Evolutionary conservation across 164 flowering plant genomes (phyloP).

Genomic region (Sedum album): DNA sequence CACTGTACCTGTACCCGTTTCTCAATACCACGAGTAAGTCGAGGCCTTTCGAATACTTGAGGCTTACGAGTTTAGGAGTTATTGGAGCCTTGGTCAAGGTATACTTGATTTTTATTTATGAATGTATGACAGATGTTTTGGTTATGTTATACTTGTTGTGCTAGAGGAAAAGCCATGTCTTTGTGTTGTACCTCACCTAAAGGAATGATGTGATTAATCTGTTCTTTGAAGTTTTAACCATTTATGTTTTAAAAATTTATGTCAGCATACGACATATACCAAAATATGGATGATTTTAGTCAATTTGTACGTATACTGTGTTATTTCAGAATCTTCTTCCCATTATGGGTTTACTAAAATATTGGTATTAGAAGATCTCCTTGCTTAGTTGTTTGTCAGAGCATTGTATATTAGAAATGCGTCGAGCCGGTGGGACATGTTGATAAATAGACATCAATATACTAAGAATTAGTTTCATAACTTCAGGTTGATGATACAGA

Average conservation of each 20-base stretch:
- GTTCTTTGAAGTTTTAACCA: neutral
- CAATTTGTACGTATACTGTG: neutral
- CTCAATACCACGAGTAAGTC: conserved; percentile 81
- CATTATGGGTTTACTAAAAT: neutral
- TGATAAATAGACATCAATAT: neutral
- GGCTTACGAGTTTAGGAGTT: conserved; percentile 92
- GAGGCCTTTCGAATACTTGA: conserved; percentile 80
- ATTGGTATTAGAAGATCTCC: neutral
- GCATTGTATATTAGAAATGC: neutral
- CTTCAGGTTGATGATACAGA: conserved; percentile 86
- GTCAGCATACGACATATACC: neutral
- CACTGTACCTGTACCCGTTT: conserved; percentile 83
- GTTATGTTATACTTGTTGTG: neutral
- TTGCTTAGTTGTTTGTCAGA: neutral
- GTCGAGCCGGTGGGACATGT: neutral
- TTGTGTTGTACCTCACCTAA: neutral
- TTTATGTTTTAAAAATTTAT: too few relatives aligned
- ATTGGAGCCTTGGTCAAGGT: conserved; percentile 97
- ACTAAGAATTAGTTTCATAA: neutral
- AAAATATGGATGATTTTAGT: neutral
- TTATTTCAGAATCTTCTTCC: neutral
- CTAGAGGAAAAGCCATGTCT: neutral
- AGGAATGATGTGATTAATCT: neutral
- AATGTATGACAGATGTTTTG: neutral
- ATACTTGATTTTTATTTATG: conserved; percentile 9